phyloP scores from a whole-genome alignment of 148 eudicot species.

The Oxyria digyna region DNA sequence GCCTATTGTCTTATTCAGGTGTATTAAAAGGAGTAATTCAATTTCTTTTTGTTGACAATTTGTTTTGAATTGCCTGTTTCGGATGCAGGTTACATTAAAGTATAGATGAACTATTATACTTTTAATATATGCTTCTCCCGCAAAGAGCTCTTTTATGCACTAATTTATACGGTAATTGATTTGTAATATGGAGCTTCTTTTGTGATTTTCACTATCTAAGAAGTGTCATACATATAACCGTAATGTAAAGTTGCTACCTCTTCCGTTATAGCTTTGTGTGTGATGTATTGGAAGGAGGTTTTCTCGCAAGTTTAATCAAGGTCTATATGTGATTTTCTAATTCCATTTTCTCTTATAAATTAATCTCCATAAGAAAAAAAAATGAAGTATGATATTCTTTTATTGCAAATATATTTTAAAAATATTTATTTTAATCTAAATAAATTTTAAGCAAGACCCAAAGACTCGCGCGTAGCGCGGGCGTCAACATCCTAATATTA shows the following conservation, averaged over 20 bases:
- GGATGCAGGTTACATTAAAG: constrained; percentile 60
- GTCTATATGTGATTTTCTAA: too few relatives aligned
- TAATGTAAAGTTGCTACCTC: constrained; percentile 8
- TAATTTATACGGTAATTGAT: constrained; percentile 59
- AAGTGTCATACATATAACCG: not conserved
- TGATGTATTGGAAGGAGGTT: constrained; percentile 94
- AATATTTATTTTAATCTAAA: too few relatives aligned
- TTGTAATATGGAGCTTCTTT: not conserved
- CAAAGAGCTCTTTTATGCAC: constrained; percentile 58
- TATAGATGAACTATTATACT: constrained; percentile 66
- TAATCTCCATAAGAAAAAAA: too few relatives aligned
- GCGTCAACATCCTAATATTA: too few relatives aligned
- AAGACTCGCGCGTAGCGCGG: too few relatives aligned
- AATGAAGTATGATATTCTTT: too few relatives aligned
- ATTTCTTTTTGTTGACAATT: not conserved
- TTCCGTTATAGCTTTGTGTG: constrained; percentile 60
- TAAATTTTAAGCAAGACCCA: too few relatives aligned
- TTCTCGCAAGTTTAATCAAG: constrained; percentile 95
- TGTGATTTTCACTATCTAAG: not conserved
- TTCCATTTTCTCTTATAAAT: too few relatives aligned
- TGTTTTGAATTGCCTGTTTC: not conserved
- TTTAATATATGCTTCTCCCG: constrained; percentile 66
- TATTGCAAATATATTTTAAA: too few relatives aligned
- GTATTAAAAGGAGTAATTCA: not conserved
- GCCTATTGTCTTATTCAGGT: too few relatives aligned